These are phyloP conservation scores for Epichloe baconii DNA, from an alignment of 2,329 filamentous ascomycete species.

Conservation along the genomic window DNA sequence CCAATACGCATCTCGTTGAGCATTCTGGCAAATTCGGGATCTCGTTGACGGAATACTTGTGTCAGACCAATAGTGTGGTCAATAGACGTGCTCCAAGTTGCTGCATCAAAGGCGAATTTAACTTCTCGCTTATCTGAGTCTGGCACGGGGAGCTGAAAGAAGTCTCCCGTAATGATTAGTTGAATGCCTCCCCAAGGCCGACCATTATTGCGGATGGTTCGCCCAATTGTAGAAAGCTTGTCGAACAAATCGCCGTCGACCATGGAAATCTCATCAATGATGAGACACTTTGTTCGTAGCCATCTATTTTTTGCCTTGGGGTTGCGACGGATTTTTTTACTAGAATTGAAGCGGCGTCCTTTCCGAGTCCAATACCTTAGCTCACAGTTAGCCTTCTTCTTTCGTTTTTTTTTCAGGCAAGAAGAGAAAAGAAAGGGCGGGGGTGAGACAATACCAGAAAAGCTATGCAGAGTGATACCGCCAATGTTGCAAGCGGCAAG, in stretches of 20 bases:
- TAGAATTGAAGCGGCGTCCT: conserved; percentile 67
- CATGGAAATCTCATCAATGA: conserved; percentile 97
- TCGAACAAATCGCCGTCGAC: conserved; percentile 95
- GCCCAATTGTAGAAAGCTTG: conserved; percentile 81
- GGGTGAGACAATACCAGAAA: conserved; percentile 46
- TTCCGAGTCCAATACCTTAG: conserved; percentile 68
- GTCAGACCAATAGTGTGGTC: conserved; percentile 92
- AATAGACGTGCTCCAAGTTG: conserved; percentile 83
- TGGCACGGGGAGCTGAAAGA: conserved; percentile 92
- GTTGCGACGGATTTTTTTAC: conserved; percentile 81
- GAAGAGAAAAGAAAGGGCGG: not conserved
- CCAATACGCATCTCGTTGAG: conserved; percentile 96
- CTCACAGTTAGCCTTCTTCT: not conserved
- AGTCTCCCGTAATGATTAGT: conserved; percentile 88
- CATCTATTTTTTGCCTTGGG: conserved; percentile 79
- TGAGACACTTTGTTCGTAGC: conserved; percentile 73
- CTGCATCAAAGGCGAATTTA: conserved; percentile 88
- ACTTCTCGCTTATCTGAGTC: conserved; percentile 54
- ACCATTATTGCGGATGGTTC: conserved; percentile 77
- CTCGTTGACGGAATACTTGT: conserved; percentile 91
- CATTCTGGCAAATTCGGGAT: conserved; percentile 81
- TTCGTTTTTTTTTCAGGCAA: not conserved
- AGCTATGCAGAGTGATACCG: conserved; percentile 90
- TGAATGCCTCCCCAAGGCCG: conserved; percentile 93
- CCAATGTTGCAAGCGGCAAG: conserved; percentile 94